Conservation (phyloP, 192 early-diverging fungal species). For the Phlyctochytrium bullatum region DNA sequence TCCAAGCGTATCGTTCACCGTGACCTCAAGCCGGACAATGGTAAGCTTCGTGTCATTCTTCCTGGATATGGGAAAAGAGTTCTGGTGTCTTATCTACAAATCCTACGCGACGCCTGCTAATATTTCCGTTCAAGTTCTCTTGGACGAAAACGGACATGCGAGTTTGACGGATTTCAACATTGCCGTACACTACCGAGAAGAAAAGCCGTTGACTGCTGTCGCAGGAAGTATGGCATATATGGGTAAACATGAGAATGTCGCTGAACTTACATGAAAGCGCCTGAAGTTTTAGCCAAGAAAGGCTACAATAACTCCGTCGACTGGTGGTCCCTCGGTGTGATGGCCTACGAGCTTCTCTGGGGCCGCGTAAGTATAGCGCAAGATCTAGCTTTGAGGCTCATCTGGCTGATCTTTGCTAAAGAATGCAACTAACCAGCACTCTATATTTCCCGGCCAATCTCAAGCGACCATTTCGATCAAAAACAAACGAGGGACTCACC, state of each 20-base stretch:
- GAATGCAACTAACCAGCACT: too few relatives aligned
- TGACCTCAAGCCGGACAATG: conserved; percentile 69
- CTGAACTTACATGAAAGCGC: conserved; percentile 20
- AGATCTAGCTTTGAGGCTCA: neutral
- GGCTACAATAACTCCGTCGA: conserved; percentile 85
- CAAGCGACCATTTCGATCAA: conserved; percentile 71
- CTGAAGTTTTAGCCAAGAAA: conserved; percentile 37
- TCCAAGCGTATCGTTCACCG: conserved; percentile 66
- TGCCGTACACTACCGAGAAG: conserved; percentile 39
- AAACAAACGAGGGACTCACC: conserved; percentile 71
- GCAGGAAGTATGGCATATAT: conserved; percentile 72
- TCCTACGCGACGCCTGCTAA: neutral
- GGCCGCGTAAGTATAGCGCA: conserved; percentile 38
- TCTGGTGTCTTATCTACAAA: too few relatives aligned
- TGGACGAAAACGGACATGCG: conserved; percentile 48
- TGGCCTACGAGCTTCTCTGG: conserved; percentile 85
- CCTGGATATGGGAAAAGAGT: too few relatives aligned
- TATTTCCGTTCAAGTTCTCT: conserved; percentile 26
- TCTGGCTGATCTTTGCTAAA: too few relatives aligned
- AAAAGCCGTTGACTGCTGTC: conserved; percentile 37
- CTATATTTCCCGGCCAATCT: too few relatives aligned
- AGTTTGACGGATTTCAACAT: conserved; percentile 58
- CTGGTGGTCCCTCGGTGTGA: conserved; percentile 93
- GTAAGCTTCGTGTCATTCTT: too few relatives aligned
- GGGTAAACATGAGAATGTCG: conserved; percentile 31